Evolutionary conservation across 2,329 filamentous ascomycete species (phyloP), one percentile per base, ranked within the genome.

Genomic region (Sordariomycetes sp.): DNA sequence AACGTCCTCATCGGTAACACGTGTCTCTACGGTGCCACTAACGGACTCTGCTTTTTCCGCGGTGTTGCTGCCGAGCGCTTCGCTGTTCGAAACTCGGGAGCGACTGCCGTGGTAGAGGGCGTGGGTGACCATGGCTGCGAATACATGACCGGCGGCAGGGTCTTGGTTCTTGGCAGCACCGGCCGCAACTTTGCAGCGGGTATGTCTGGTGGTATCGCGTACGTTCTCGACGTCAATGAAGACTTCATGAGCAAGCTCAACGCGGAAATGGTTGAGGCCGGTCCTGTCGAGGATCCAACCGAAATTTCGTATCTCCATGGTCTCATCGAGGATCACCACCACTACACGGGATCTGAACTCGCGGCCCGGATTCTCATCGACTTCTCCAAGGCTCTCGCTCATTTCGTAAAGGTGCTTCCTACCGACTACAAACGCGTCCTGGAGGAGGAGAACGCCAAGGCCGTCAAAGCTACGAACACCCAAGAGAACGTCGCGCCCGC

Each of bases 171-270:
- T 53, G 92, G 92, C 59, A 84, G 82, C 65, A 96, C 90, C 67
- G 92, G 92, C 52, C 91, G 92, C 65, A 97, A 97, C 78, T 97
- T 97, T 67, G 92, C 91, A 65, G 92, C 92, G 60, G 92, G 92
- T 78, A 97, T 97, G 92, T 96, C 91, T 66, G 92, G 92, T 68
- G 92, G 92, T 78, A 96, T 97, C 66, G 91, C 91, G 20, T 97
- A 96, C 66, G 84, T 96, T 57, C 82, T 97, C 34, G 92, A 97
- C 67, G 86, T 94, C 67, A 82, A 92, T 69, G 81, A 87, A 62
- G 90, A 96, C 73, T 96, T 96, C 76, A 78, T 88, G 70, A 84
- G 85, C 64, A 96, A 96, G 80, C 86, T 96, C 74, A 97, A 97
- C 75, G 87, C 85, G 67, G 92, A 97, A 76, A 96, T 97, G 92